Evolutionary conservation across 2,329 filamentous ascomycete genomes (phyloP).

Genomic region (Diaporthe nobilis): DNA sequence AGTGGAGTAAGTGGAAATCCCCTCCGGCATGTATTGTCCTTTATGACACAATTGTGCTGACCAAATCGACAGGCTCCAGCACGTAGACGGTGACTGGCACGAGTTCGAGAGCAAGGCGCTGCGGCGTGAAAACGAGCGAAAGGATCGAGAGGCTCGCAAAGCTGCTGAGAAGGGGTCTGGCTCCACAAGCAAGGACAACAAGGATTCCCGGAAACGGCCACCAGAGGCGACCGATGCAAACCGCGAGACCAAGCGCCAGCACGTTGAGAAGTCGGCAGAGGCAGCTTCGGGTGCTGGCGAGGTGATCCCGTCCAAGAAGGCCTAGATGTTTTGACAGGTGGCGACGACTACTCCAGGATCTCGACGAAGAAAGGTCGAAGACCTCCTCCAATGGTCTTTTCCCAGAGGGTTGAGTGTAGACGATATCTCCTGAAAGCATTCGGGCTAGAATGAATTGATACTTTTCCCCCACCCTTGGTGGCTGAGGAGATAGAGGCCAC

Average conservation of each 20-base stretch:
- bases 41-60: constrained; percentile 49
- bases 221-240: constrained; percentile 45
- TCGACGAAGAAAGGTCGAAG: neutral
- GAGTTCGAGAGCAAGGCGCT: constrained; percentile 98
- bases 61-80: constrained; percentile 71
- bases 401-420: neutral
- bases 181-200: constrained; percentile 40
- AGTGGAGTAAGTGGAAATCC: constrained; percentile 74
- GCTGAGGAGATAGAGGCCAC: no score
- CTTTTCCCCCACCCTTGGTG: neutral
- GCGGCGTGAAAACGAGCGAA: constrained; percentile 87
- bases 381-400: no score
- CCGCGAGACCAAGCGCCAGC: constrained; percentile 44
- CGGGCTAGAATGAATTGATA: neutral
- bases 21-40: constrained; percentile 10
- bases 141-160: constrained; percentile 66
- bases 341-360: neutral
- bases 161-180: constrained; percentile 56
- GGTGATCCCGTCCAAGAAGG: constrained; percentile 1
- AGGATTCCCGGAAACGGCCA: constrained; percentile 57
- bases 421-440: neutral
- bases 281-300: neutral
- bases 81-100: constrained; percentile 95
- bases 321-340: neutral
- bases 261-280: constrained; percentile 36